Evolutionary conservation across 2,329 filamentous ascomycete species (phyloP), one percentile per base, ranked within the genome.

Genomic region (Cladosporium austrohemisphaericum): DNA sequence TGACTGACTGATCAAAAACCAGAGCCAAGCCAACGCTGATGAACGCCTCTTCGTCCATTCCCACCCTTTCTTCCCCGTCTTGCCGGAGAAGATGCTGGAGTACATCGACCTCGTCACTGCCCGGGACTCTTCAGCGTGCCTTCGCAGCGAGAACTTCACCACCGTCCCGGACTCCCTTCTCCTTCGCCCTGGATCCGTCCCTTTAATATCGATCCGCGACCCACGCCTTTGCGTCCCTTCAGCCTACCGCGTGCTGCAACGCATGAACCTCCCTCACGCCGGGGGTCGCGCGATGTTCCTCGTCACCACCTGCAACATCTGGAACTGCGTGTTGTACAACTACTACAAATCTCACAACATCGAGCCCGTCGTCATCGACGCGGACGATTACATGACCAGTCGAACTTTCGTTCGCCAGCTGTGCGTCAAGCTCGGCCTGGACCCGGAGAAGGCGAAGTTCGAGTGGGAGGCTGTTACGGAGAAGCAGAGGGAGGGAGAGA

Each of bases 181-280:
- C 52, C 2, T 70, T 60, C 46, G 20, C 25, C 41, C 45, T 10
- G 45, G 46, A 13, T 52, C 52, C 56, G 57, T 58, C 22, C 56
- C 66, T 3, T 60, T 65, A 0, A 38, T 48, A 33, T 37, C 35
- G 4, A 48, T 48, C 25, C 45, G 45, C 38, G 67, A 72, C 49
- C 70, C 70, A 3, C 68, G 67, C 9, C 53, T 72, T 22, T 55
- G 63, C 8, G 71, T 68, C 35, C 64, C 68, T 4, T 72, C 70
- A 1, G 55, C 63, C 19, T 68, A 67, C 52, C 68, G 69, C 11
- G 50, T 52, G 2, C 19, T 56, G 11, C 25, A 38, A 11, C 20
- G 32, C 25, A 45, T 56, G 40, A 47, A 49, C 10, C 26, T 54
- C 3, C 32, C 49, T 7, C 36, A 49, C 29, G 54, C 45, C 11